Percentiles rank a stretch among this genome's conserved stretches.
These are phyloP conservation scores for Cornus controversa DNA, from an alignment of 148 eudicot genomes.

Conservation along the genomic window DNA sequence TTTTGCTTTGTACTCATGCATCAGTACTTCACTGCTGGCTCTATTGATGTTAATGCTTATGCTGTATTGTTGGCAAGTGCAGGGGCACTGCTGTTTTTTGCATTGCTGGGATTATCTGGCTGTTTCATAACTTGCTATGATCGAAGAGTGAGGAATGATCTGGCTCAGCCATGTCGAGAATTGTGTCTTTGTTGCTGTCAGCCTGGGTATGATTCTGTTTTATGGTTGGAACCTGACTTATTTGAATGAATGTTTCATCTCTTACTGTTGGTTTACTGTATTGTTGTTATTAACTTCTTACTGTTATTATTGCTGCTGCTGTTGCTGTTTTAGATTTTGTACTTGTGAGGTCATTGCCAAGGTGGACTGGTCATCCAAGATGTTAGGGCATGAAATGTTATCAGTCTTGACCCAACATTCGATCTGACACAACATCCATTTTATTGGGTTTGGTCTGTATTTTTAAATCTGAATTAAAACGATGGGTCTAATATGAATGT, in stretches of 20 bases:
- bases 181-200: constrained; percentile 96
- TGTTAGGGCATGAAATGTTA: background rate
- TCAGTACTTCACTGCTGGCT: background rate
- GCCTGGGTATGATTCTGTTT: constrained; percentile 56
- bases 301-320: background rate
- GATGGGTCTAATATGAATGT: too few species aligned
- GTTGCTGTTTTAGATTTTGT: background rate
- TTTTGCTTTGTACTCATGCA: background rate
- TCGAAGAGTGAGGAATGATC: constrained; percentile 83
- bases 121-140: constrained; percentile 94
- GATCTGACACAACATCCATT: too few species aligned
- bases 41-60: background rate
- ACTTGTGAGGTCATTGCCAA: too few species aligned
- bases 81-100: constrained; percentile 91
- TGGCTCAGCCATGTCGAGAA: constrained; percentile 96
- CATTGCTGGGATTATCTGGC: constrained; percentile 86
- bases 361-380: background rate
- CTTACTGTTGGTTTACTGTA: background rate
- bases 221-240: constrained; percentile 8
- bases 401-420: background rate
- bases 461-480: too few species aligned
- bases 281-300: background rate
- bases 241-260: background rate
- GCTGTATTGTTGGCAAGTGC: constrained; percentile 23
- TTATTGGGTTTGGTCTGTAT: too few species aligned